These are phyloP conservation scores for Ophiostoma sp. DNA, from an alignment of 2,329 filamentous ascomycete species.

Conservation along the genomic window DNA sequence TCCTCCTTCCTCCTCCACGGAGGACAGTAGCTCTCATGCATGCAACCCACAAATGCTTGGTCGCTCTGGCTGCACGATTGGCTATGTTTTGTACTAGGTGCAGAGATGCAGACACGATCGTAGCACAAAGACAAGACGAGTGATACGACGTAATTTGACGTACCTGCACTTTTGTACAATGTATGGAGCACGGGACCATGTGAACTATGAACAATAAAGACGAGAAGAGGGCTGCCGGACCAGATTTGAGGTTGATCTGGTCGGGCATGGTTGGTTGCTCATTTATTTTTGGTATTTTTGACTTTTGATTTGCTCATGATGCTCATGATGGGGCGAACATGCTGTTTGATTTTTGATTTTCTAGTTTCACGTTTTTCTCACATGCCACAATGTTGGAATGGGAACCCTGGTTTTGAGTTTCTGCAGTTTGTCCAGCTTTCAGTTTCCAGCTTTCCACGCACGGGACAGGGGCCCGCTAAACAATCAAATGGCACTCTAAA, in stretches of 20 bases:
- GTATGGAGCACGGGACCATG: neutral
- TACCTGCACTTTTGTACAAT: neutral
- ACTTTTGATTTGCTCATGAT: neutral
- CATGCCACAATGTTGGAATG: neutral
- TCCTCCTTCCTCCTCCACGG: neutral
- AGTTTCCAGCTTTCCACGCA: neutral
- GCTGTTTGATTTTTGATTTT: neutral
- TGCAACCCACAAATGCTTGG: slow-evolving; percentile 4
- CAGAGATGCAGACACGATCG: neutral
- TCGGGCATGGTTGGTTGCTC: neutral
- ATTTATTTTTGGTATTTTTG: neutral
- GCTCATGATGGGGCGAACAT: neutral
- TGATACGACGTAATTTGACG: neutral
- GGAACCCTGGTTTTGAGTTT: neutral
- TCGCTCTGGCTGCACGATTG: neutral
- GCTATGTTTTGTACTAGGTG: neutral
- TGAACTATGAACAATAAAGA: neutral
- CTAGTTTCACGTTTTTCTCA: slow-evolving; percentile 2
- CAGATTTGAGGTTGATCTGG: neutral
- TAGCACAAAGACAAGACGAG: neutral
- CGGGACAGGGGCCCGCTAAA: neutral
- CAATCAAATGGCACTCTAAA: neutral
- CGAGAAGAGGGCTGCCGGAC: neutral
- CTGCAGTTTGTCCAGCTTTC: neutral
- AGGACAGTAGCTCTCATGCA: neutral